Base-by-base conservation (phyloP, 305 asterid species). In the Fraxinus nigra region DNA sequence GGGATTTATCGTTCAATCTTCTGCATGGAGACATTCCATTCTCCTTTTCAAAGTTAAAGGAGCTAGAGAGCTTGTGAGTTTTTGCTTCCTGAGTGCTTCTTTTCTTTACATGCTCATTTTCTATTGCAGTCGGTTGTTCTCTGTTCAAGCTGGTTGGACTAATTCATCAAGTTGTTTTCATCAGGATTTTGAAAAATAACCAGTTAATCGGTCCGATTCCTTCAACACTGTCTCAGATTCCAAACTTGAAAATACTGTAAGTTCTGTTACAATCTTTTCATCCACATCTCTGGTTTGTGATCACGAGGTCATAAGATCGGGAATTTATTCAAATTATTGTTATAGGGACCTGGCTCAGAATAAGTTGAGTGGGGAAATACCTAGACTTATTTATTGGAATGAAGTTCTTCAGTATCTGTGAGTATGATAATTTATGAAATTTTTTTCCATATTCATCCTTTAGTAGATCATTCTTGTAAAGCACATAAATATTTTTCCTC, bases 151-250 rank as follows among this genome's bases (percentile, higher is more conserved):
- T 10, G 20, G 33, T 43, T 0, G 79, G 40, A 76, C 28, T 76
- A 51, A 61, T 65, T 77, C 35, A 32, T 72, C 34, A 33, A 22
- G 40, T 6, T 79, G 77, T 7, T 16, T 73, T 30, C 26, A 20
- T 5, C 67, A 82, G 98, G 91, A 81, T 93, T 75, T 78, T 97
- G 86, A 95, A 97, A 85, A 97, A 90, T 70, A 97, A 97, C 79
- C 94, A 92, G 85, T 84, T 97, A 85, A 95, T 92, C 30, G 99
- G 99, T 72, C 98, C 97, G 4, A 91, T 97, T 76, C 98, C 99
- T 37, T 95, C 99, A 0, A 97, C 99, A 3, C 89, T 97, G 77
- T 97, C 98, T 63, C 99, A 95, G 89, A 93, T 97, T 84, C 99
- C 99, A 2, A 93, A 95, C 87, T 85, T 97, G 86, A 95, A 97